phyloP scores from a whole-genome alignment of 306 rosid genomes.

The Cucumis hystrix region DNA sequence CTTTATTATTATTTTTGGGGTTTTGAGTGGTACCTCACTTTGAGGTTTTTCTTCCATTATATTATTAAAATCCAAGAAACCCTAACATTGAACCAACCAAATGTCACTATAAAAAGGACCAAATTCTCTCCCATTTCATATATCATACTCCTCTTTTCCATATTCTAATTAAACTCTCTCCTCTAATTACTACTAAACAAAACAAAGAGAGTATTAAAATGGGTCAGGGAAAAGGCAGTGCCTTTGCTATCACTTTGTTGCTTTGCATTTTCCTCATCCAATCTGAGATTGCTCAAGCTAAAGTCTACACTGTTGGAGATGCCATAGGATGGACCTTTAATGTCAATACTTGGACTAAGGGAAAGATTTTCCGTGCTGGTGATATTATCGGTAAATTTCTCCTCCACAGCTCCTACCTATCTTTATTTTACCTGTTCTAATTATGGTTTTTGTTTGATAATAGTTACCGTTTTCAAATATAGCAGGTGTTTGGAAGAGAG shows the following conservation, averaged over 20 bases:
- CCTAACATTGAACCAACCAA: neutral
- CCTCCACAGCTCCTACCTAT: too few species aligned
- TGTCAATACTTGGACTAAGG: neutral
- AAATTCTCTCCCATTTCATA: neutral
- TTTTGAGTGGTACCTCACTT: neutral
- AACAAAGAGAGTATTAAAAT: neutral
- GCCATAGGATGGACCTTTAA: constrained; percentile 1
- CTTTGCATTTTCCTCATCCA: neutral
- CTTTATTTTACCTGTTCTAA: too few species aligned
- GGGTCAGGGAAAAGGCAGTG: constrained; percentile 7
- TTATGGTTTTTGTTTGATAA: neutral
- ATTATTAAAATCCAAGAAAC: neutral
- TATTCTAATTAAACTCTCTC: neutral
- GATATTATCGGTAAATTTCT: neutral
- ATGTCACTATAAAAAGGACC: neutral
- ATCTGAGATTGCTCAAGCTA: neutral
- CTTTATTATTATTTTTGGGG: neutral
- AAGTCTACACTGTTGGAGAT: neutral
- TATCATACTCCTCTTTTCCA: neutral
- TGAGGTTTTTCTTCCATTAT: neutral
- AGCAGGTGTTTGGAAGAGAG: too few species aligned
- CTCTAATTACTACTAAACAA: neutral
- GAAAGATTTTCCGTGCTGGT: neutral
- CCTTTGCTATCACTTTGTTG: neutral
- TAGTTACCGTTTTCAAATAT: neutral